phyloP scores from a whole-genome alignment of 139 green algal genomes.

The Micractinium conductrix region DNA sequence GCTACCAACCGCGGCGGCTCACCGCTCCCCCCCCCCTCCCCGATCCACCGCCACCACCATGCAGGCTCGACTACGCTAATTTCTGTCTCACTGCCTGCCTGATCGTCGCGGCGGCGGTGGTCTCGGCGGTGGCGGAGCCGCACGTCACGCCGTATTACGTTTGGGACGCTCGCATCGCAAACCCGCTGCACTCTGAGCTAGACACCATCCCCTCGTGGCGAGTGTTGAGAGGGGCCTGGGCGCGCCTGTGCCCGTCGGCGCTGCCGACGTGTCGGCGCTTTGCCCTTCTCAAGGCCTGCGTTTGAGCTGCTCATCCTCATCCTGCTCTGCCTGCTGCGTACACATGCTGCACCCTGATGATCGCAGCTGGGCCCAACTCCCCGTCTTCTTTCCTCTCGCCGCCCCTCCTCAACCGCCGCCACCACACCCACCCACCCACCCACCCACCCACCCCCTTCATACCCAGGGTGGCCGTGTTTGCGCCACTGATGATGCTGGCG shows the following conservation, averaged over 20 bases:
- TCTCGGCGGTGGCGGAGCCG: neutral
- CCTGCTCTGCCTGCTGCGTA: neutral
- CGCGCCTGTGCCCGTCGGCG: too few species aligned
- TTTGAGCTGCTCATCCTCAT: too few species aligned
- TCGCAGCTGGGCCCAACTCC: too few species aligned
- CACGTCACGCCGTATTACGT: too few species aligned
- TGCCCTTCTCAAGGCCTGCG: neutral
- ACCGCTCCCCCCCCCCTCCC: too few species aligned
- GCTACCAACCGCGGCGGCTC: too few species aligned
- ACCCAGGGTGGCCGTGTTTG: constrained; percentile 36
- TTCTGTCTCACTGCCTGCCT: constrained; percentile 20
- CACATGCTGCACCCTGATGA: neutral
- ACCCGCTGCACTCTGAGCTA: too few species aligned
- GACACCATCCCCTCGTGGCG: neutral
- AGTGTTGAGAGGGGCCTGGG: too few species aligned
- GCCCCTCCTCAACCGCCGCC: neutral
- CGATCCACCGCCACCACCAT: too few species aligned
- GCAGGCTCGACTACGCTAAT: constrained; percentile 31
- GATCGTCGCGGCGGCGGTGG: neutral
- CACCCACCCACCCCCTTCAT: neutral
- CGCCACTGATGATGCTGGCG: constrained; percentile 40
- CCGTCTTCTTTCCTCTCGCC: too few species aligned
- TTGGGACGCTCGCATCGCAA: too few species aligned
- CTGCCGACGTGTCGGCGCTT: neutral
- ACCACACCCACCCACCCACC: neutral